Conservation (phyloP, 23 red algal genomes). For the Pyropia haitanensis region DNA sequence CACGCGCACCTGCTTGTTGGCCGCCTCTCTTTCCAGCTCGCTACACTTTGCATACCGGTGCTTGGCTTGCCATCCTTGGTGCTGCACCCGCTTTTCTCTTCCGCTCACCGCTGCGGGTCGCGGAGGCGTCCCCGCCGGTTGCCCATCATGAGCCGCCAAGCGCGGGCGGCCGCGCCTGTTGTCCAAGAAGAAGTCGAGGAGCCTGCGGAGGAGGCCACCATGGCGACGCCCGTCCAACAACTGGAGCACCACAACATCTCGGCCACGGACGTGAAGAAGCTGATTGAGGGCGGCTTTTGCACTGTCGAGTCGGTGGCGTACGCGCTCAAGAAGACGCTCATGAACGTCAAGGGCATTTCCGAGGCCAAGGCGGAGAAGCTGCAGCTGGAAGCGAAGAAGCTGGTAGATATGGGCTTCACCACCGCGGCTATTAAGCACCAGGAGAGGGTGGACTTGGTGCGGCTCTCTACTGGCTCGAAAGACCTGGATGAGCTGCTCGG, state of each 20-base stretch:
- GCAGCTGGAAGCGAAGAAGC: slow-evolving; percentile 67
- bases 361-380: slow-evolving; percentile 99
- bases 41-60: too few species aligned
- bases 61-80: too few species aligned
- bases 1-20: too few species aligned
- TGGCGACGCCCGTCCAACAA: slow-evolving; percentile 58
- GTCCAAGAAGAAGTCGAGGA: slow-evolving; percentile 29
- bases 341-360: slow-evolving; percentile 80
- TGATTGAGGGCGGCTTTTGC: slow-evolving; percentile 81
- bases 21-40: too few species aligned
- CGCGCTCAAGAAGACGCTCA: slow-evolving; percentile 71
- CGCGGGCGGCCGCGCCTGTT: too few species aligned
- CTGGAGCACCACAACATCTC: slow-evolving; percentile 77
- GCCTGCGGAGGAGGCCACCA: slow-evolving; percentile 36
- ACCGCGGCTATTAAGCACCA: slow-evolving; percentile 68
- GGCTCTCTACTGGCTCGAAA: slow-evolving; percentile 81
- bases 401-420: slow-evolving; percentile 84
- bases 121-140: too few species aligned
- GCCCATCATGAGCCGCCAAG: too few species aligned
- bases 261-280: slow-evolving; percentile 94
- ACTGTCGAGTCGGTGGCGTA: slow-evolving; percentile 96
- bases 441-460: slow-evolving; percentile 64
- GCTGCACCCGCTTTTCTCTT: too few species aligned
- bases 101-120: too few species aligned
- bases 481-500: slow-evolving; percentile 82